Evolutionary conservation across 2,329 filamentous ascomycete genomes (phyloP), one percentile per base, ranked within the genome.

Genomic region (Epichloe elymi): DNA sequence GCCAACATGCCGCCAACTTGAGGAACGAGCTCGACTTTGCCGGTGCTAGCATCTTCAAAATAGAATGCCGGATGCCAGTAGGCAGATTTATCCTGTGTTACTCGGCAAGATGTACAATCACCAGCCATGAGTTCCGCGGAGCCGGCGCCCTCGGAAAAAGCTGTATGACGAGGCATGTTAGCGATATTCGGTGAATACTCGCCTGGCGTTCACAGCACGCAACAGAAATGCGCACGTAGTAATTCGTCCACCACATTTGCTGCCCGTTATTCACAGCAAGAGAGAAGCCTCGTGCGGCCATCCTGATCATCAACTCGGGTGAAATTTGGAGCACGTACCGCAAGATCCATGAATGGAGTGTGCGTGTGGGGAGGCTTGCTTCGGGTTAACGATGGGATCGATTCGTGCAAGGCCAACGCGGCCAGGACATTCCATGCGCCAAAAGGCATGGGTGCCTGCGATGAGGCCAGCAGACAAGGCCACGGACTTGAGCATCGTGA

Each of bases 61-160:
- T 91, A 90, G 56, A 95, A 63, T 2, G 78, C 70, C 1, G 89
- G 89, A 49, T 82, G 80, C 87, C 88, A 95, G 71, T 95, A 95
- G 35, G 81, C 82, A n/a, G 88, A 95, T 69, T 82, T 85, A 69
- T 95, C 89, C 68, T 91, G 75, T 38, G 73, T 80, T 41, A 94
- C 85, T 51, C 76, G 79, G 64, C 88, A 95, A 11, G 87, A 90
- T 1, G 88, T 93, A 70, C 89, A 95, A 56, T 80, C 70, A 44
- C 77, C 82, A 15, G 61, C 65, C 4, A 74, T 61, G 14, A 95
- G 75, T 40, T 79, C 71, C 0, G 75, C 69, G 57, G 74, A 80
- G 40, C 67, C 73, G 14, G 83, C 69, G n/a, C 65, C 70, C 55
- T 79, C 69, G 47, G 73, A 72, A 61, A 95, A 87, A 46, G 76